Evolutionary conservation across 2,329 filamentous ascomycete genomes (phyloP).

Genomic region (Ascochyta fabae): DNA sequence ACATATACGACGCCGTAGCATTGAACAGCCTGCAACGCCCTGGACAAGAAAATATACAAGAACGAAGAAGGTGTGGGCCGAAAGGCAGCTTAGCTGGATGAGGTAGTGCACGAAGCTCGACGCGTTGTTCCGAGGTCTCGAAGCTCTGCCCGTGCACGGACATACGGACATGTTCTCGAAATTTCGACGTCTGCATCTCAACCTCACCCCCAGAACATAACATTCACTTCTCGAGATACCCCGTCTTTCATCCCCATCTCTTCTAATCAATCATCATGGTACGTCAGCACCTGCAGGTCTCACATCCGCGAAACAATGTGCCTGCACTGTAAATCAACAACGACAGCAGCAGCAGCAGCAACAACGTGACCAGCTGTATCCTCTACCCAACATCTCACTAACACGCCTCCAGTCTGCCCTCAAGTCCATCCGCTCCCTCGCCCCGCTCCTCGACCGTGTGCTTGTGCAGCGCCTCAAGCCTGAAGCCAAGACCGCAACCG

Average conservation of each 20-base stretch:
- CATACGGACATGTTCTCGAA: conserved; percentile 23
- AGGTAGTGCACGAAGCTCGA: conserved; percentile 9
- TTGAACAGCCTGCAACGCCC: conserved; percentile 11
- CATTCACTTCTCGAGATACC: conserved; percentile 24
- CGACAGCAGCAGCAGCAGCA: not conserved
- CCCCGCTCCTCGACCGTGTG: conserved; percentile 95
- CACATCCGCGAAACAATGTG: not conserved
- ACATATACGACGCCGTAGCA: conserved; percentile 40
- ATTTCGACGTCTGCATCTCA: conserved; percentile 20
- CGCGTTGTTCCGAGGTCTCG: conserved; percentile 26
- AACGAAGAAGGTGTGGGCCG: not conserved
- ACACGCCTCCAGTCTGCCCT: conserved; percentile 62
- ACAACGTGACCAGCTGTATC: not conserved
- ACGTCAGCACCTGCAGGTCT: conserved; percentile 9
- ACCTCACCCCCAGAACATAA: conserved; percentile 14
- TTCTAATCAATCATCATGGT: conserved; percentile 27
- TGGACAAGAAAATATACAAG: not conserved
- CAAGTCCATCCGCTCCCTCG: conserved; percentile 94
- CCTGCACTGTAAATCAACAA: not conserved
- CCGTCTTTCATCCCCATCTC: conserved; percentile 14
- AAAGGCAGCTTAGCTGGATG: not conserved
- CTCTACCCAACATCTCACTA: not conserved
- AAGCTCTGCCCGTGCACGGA: conserved; percentile 20
- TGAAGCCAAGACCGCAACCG: conserved; percentile 92
- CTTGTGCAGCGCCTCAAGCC: conserved; percentile 98